A percentile compares a stretch with the other conserved stretches of the same genome.
Evolutionary conservation across 2,329 filamentous ascomycete species (phyloP).

Genomic region (Microsporum ferrugineum): DNA sequence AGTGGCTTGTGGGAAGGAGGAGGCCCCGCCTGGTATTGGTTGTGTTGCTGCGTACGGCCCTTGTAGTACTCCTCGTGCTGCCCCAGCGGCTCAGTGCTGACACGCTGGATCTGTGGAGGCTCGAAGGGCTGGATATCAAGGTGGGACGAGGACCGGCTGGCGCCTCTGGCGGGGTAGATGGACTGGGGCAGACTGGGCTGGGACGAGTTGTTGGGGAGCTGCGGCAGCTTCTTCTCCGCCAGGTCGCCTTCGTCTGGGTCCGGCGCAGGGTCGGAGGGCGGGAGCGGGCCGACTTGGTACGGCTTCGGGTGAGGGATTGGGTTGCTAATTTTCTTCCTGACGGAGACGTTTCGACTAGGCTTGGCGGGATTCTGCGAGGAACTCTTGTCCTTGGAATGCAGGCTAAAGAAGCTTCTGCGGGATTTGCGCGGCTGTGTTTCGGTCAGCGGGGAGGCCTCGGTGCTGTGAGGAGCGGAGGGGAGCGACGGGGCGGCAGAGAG

Average conservation of each 20-base stretch:
- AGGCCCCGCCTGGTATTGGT: slow-evolving; percentile 13
- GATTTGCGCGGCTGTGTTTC: slow-evolving; percentile 14
- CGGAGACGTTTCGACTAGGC: slow-evolving; percentile 20
- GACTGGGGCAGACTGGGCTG: slow-evolving; percentile 7
- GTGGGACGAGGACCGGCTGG: slow-evolving; percentile 15
- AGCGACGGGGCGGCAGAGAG: slow-evolving; percentile 4
- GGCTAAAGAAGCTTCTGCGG: slow-evolving; percentile 18
- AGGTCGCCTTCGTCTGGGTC: slow-evolving; percentile 8
- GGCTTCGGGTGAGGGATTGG: slow-evolving; percentile 9
- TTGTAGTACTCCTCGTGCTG: slow-evolving; percentile 15
- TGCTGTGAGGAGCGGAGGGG: slow-evolving; percentile 11
- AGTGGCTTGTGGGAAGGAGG: slow-evolving; percentile 8
- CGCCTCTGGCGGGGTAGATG: slow-evolving; percentile 13
- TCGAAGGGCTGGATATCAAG: slow-evolving; percentile 14
- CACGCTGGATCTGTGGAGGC: slow-evolving; percentile 14
- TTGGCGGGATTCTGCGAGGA: slow-evolving; percentile 9
- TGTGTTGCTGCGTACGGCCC: slow-evolving; percentile 15
- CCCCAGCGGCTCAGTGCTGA: slow-evolving; percentile 14
- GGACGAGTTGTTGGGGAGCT: slow-evolving; percentile 8
- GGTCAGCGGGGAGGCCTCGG: slow-evolving; percentile 8
- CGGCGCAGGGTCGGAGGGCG: slow-evolving; percentile 8
- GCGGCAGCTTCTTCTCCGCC: slow-evolving; percentile 6
- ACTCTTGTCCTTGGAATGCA: slow-evolving; percentile 13
- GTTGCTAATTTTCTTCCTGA: slow-evolving; percentile 17
- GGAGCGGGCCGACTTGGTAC: slow-evolving; percentile 3